These are phyloP conservation scores for Tetrapyrgos nigripes DNA, from an alignment of 1,284 basidiomycete species.

Conservation along the genomic window DNA sequence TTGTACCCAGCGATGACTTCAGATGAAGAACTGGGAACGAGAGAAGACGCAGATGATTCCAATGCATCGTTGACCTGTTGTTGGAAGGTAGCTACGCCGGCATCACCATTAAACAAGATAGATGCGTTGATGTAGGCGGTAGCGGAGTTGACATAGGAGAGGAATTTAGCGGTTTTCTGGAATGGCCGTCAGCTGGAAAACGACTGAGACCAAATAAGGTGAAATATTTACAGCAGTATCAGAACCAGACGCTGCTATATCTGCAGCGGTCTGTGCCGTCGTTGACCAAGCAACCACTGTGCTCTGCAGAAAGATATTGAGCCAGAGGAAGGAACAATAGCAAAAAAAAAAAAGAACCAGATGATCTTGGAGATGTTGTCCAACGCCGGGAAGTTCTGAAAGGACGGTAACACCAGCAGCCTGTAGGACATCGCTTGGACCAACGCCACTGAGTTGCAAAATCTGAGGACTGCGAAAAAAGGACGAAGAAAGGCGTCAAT, in stretches of 20 bases:
- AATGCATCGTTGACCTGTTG: slow-evolving; percentile 32
- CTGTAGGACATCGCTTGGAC: slow-evolving; percentile 61
- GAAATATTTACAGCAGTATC: slow-evolving; percentile 35
- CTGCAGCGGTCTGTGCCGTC: slow-evolving; percentile 51
- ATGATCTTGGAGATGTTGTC: slow-evolving; percentile 80
- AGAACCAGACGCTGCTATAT: slow-evolving; percentile 40
- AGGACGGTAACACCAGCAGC: slow-evolving; percentile 53
- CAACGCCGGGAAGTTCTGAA: slow-evolving; percentile 73
- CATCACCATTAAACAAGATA: slow-evolving; percentile 48
- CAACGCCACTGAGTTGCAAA: slow-evolving; percentile 76
- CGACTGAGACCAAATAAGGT: neutral
- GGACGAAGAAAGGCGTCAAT: too few relatives aligned
- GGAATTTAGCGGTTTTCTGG: slow-evolving; percentile 45
- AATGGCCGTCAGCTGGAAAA: slow-evolving; percentile 10
- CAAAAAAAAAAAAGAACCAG: slow-evolving; percentile 42
- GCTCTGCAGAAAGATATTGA: slow-evolving; percentile 38
- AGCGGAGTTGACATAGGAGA: slow-evolving; percentile 72
- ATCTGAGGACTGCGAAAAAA: slow-evolving; percentile 74
- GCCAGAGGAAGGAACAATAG: slow-evolving; percentile 1
- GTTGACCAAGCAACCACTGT: slow-evolving; percentile 57
- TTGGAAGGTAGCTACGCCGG: slow-evolving; percentile 35
- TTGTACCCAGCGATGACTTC: slow-evolving; percentile 69
- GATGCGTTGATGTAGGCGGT: slow-evolving; percentile 70
- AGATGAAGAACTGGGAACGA: slow-evolving; percentile 53
- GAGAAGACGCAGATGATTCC: slow-evolving; percentile 21